Evolutionary conservation across 805 yeast species (phyloP), one percentile per base, ranked within the genome.

Genomic region (Cyberlindnera xishuangbannaensis): DNA sequence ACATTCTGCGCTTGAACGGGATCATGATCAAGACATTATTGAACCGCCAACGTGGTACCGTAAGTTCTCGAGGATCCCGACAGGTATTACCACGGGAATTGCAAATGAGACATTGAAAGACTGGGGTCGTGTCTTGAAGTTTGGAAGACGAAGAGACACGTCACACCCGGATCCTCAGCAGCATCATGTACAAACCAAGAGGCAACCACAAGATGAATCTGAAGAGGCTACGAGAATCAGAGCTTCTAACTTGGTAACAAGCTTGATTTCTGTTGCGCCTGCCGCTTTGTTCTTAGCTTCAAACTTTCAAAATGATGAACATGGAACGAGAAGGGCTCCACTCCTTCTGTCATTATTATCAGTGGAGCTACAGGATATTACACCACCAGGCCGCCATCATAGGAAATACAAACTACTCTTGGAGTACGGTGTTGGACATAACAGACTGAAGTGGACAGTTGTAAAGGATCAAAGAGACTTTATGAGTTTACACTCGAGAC

Each of bases 401-500:
- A 56, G 58, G 36, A 70, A 65, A 34, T 82, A 73, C 45, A 65
- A 72, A 39, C 62, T 92, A n/a, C 83, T 81, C 30, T 63, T 92
- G 28, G 95, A 88, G 52, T 92, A 92, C 51, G 98, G 97, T 6
- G 74, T 87, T 20, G 95, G 95, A 2, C 73, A 76, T 6, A 74
- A 78, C 36, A 61, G 87, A 34, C 62, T 87, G 47, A 73, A 74
- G 46, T 92, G 98, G 98, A 65, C 79, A 1, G 73, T 92, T 6
- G 67, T 75, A 18, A 81, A 80, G 47, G 80, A 76, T 15, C 73
- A 79, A 30, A 75, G 77, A 46, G 95, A 87, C 41, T 64, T 92
- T 27, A 60, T 73, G n/a, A 67, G 67, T 17, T 64, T 90, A 35
- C 94, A 88, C 54, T 72, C 82, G 14, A 70, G 74, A 34, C 62